These are phyloP conservation scores for Nothophoma quercina DNA, from an alignment of 2,329 filamentous ascomycete genomes.

Conservation along the genomic window DNA sequence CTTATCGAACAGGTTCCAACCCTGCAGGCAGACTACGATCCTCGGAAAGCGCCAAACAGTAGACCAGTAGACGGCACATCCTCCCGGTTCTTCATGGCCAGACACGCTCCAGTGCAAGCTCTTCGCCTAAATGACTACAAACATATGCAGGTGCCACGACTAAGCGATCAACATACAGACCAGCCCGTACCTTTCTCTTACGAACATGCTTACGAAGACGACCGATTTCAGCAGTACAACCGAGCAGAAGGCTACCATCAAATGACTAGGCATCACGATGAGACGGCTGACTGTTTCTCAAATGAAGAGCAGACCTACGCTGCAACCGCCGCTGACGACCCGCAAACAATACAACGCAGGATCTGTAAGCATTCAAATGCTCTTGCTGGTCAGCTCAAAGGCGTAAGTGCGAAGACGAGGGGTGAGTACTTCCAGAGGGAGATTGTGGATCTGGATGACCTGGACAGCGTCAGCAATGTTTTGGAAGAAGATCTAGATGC, in stretches of 20 bases:
- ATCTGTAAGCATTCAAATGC: neutral
- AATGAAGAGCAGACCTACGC: neutral
- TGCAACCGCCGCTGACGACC: neutral
- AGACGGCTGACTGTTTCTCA: neutral
- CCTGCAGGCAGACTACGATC: neutral
- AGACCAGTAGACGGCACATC: neutral
- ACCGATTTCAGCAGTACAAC: neutral
- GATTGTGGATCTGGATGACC: slow-evolving; percentile 10
- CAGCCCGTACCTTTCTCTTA: neutral
- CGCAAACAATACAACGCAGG: neutral
- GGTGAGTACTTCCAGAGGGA: slow-evolving; percentile 11
- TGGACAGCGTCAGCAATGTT: neutral
- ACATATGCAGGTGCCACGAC: neutral
- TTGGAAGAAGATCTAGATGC: neutral
- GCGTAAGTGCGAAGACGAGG: slow-evolving; percentile 7
- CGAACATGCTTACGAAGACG: neutral
- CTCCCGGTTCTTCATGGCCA: neutral
- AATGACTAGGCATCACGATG: neutral
- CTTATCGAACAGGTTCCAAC: slow-evolving; percentile 39
- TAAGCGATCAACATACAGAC: slow-evolving; percentile 14
- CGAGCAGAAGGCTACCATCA: neutral
- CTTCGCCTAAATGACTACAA: neutral
- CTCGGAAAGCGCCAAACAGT: neutral
- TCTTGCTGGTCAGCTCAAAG: slow-evolving; percentile 1
- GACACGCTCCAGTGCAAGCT: neutral